Evolutionary conservation across 768 basidiomycete species (phyloP).

Genomic region (Tricholoma sp.): DNA sequence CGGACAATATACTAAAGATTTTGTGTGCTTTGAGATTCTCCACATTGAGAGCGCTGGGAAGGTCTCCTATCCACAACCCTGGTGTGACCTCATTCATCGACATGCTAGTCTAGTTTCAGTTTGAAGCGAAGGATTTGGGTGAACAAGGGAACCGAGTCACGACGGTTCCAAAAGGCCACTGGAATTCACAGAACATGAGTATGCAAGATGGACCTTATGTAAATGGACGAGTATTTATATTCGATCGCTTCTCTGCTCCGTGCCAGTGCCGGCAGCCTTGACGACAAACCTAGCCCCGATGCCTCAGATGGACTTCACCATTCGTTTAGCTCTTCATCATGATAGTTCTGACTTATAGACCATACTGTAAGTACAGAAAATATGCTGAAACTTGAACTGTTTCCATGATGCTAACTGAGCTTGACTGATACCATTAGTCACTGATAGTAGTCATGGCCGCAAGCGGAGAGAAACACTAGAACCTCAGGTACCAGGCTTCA

Average conservation of each 20-base stretch:
- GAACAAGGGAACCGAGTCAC: no score
- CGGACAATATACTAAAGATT: conserved; percentile 72
- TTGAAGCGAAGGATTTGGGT: neutral
- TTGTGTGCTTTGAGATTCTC: conserved; percentile 57
- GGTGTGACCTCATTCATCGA: conserved; percentile 76
- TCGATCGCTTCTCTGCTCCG: neutral
- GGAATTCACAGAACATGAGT: no score
- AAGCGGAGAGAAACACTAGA: no score
- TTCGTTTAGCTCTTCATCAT: no score
- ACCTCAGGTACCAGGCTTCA: no score
- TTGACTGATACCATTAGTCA: no score
- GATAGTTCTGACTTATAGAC: no score
- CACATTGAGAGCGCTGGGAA: conserved; percentile 62
- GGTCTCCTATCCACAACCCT: conserved; percentile 81
- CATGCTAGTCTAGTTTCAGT: conserved; percentile 2
- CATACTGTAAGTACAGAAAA: no score
- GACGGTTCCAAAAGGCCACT: no score
- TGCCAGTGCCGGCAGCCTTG: neutral
- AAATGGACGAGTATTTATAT: neutral
- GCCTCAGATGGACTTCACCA: neutral
- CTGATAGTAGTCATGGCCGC: no score
- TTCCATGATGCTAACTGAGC: no score
- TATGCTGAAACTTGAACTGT: no score
- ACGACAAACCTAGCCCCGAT: neutral
- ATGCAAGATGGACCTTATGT: neutral